Base-by-base conservation (phyloP, 2,329 filamentous ascomycete species). In the Diaporthe longicolla region DNA sequence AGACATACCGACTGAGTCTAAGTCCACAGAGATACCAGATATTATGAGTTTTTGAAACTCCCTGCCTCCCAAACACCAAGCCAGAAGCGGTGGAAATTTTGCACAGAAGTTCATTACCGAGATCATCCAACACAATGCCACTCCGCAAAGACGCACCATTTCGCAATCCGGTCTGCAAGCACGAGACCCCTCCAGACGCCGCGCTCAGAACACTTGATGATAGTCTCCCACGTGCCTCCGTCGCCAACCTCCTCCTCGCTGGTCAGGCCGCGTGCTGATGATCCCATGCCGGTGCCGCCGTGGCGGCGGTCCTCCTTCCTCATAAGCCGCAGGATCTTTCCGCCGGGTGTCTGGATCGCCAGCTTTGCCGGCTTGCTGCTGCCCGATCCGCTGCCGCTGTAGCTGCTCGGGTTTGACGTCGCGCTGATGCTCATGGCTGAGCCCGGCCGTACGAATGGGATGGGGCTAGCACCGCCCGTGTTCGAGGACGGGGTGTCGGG, bases 81-180 rank as follows among this genome's bases (percentile, higher is more conserved):
- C 45, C 21, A 48, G 21, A 50, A 19, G 19, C n/a, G 37, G 15
- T 7, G 24, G 40, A 43, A 66, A 21, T 21, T 40, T 37, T 40
- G 29, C 21, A 10, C 29, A 40, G 32, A 68, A 17, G 32, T 52
- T 24, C 50, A 50, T 9, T 19, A 29, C 24, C 37, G 29, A 50
- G 26, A 35, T 76, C 55, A 76, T 71, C 72, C 82, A 50, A 70
- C 82, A 79, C 92, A 94, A 76, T 90, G 86, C 94, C 94, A 97
- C 85, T 97, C 94, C 0, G 93, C 93, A 87, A 97, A 97, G n/a
- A 97, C 94, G 80, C 94, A 97, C 94, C 94, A 97, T 78, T 94
- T 88, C 58, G 94, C 94, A 75, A 93, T 95, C 71, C 94, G 89
- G 84, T 97, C 94, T 9, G 94, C 94, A 73, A 97, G 86, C 57